phyloP scores from a whole-genome alignment of 768 basidiomycete species.

The Saitozyma sp. region DNA sequence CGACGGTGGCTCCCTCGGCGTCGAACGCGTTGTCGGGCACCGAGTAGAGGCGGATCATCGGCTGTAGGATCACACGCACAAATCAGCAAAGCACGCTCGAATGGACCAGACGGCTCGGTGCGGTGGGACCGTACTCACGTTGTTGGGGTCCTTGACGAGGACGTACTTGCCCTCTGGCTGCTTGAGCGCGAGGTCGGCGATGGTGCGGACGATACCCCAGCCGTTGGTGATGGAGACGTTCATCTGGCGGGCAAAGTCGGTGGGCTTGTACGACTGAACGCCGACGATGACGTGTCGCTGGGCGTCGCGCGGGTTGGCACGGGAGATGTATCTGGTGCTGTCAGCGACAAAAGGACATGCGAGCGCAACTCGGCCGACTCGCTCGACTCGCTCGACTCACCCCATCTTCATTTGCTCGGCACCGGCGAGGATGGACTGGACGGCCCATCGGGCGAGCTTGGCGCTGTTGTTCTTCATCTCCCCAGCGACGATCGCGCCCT shows the following conservation, averaged over 20 bases:
- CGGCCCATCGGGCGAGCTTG: constrained; percentile 96
- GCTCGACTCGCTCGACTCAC: constrained; percentile 57
- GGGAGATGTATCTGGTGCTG: constrained; percentile 78
- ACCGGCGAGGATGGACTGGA: constrained; percentile 90
- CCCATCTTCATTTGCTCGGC: constrained; percentile 97
- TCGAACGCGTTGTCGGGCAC: constrained; percentile 88
- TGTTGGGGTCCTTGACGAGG: constrained; percentile 95
- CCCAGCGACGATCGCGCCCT: constrained; percentile 95
- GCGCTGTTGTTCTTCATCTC: constrained; percentile 99
- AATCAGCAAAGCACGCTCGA: background rate
- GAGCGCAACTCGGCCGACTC: background rate
- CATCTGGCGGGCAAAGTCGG: constrained; percentile 90
- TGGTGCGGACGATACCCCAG: constrained; percentile 96
- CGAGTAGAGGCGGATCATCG: constrained; percentile 87
- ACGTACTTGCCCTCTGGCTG: constrained; percentile 98
- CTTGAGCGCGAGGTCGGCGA: constrained; percentile 91
- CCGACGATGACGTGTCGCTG: constrained; percentile 93
- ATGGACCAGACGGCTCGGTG: background rate
- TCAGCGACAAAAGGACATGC: background rate
- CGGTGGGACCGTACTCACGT: constrained; percentile 59
- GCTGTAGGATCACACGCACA: constrained; percentile 57
- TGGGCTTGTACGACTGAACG: constrained; percentile 89
- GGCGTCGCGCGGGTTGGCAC: constrained; percentile 88
- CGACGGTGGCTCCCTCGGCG: constrained; percentile 45
- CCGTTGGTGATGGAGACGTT: constrained; percentile 94